Conservation (phyloP, 768 basidiomycete species). For the Galerina sulciceps region DNA sequence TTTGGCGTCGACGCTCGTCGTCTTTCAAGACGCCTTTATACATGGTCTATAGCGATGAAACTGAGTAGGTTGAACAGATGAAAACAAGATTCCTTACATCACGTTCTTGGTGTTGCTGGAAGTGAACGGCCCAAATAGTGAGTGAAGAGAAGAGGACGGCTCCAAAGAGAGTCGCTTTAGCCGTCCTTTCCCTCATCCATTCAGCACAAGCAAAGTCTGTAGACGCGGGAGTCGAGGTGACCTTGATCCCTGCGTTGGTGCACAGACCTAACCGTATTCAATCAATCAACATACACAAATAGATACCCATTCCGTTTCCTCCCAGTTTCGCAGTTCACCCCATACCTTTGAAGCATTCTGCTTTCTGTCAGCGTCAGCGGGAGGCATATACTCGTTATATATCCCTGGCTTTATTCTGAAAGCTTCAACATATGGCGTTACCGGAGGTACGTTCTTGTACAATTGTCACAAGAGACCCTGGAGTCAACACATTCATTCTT, state of each 20-base stretch:
- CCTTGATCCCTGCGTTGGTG: slow-evolving; percentile 6
- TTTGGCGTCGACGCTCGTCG: slow-evolving; percentile 78
- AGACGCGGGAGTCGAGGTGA: neutral
- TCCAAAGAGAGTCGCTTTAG: slow-evolving; percentile 74
- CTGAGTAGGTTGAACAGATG: slow-evolving; percentile 2
- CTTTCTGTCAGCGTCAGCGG: neutral
- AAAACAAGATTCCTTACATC: slow-evolving; percentile 51
- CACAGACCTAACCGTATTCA: slow-evolving; percentile 21
- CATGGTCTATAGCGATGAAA: slow-evolving; percentile 66
- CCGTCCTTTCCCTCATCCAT: slow-evolving; percentile 62
- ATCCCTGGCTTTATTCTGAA: neutral
- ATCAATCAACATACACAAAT: slow-evolving; percentile 44
- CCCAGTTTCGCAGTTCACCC: slow-evolving; percentile 3
- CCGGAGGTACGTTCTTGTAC: slow-evolving; percentile 38
- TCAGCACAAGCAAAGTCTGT: neutral
- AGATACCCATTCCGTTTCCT: slow-evolving; percentile 22
- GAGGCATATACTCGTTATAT: neutral
- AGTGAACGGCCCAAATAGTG: slow-evolving; percentile 91
- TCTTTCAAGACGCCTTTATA: slow-evolving; percentile 89
- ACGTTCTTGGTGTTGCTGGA: slow-evolving; percentile 81
- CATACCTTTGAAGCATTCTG: neutral
- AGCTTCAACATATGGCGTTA: slow-evolving; percentile 36
- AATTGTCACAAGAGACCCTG: slow-evolving; percentile 5
- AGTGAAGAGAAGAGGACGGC: slow-evolving; percentile 66
- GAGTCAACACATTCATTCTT: slow-evolving; percentile 15